Evolutionary conservation across 306 rosid genomes (phyloP).

Genomic region (Delonix regia): DNA sequence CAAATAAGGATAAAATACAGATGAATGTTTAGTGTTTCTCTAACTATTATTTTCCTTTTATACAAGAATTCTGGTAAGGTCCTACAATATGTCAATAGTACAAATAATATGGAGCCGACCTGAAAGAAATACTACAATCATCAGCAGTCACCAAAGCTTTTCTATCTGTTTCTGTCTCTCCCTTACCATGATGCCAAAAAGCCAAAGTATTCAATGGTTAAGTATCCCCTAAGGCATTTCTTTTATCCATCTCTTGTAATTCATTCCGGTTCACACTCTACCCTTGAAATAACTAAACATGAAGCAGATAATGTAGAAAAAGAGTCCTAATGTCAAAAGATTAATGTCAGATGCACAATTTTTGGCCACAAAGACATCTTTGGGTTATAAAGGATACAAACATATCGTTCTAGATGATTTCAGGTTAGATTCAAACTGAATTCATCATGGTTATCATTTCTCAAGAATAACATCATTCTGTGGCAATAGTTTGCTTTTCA

Average conservation of each 20-base stretch:
- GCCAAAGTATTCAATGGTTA: neutral
- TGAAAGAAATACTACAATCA: neutral
- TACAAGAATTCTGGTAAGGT: neutral
- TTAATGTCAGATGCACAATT: neutral
- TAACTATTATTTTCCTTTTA: too few relatives aligned
- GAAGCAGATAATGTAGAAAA: neutral
- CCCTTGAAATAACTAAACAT: neutral
- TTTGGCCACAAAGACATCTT: neutral
- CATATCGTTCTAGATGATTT: too few relatives aligned
- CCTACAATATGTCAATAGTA: neutral
- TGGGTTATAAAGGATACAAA: too few relatives aligned
- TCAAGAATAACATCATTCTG: neutral
- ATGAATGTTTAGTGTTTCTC: too few relatives aligned
- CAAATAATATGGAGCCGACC: neutral
- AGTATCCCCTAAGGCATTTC: neutral
- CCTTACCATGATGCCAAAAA: neutral
- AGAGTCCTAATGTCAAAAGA: neutral
- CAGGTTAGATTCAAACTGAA: too few relatives aligned
- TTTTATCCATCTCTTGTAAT: neutral
- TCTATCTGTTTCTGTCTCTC: neutral
- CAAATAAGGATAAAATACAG: too few relatives aligned
- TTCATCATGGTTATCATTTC: neutral
- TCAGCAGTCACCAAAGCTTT: neutral
- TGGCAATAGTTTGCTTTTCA: neutral
- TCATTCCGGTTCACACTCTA: neutral